phyloP scores from a whole-genome alignment of 1,284 basidiomycete genomes.

The Porodaedalea pini region DNA sequence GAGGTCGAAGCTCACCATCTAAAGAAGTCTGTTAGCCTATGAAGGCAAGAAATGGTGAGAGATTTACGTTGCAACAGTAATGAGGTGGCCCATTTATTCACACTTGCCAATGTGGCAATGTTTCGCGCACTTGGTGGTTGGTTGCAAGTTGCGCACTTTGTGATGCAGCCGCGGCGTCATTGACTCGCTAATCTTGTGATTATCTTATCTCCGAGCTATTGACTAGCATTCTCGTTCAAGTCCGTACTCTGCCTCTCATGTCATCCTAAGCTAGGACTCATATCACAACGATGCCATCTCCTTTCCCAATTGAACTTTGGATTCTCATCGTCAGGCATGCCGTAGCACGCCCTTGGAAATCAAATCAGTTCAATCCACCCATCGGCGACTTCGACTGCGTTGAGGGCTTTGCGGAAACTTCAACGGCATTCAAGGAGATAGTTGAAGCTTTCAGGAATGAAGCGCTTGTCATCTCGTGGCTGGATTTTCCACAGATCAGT shows the following conservation, averaged over 20 bases:
- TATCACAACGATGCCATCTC: background rate
- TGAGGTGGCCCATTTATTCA: constrained; percentile 70
- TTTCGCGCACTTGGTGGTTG: background rate
- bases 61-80: constrained; percentile 73
- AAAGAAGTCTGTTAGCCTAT: constrained; percentile 14
- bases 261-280: background rate
- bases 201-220: background rate
- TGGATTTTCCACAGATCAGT: background rate
- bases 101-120: background rate
- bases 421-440: constrained; percentile 1
- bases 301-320: constrained; percentile 10
- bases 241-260: background rate
- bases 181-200: background rate
- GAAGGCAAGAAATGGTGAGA: constrained; percentile 13
- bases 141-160: background rate
- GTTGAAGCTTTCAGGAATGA: background rate
- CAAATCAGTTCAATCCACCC: background rate
- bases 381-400: background rate
- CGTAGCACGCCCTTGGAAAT: background rate
- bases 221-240: background rate
- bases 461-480: background rate
- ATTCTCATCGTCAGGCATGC: background rate
- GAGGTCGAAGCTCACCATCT: constrained; percentile 40
- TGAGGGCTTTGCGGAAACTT: constrained; percentile 8
- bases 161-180: background rate